These are phyloP conservation scores for Citrullus mucosospermus DNA, from an alignment of 306 rosid genomes.

Conservation along the genomic window DNA sequence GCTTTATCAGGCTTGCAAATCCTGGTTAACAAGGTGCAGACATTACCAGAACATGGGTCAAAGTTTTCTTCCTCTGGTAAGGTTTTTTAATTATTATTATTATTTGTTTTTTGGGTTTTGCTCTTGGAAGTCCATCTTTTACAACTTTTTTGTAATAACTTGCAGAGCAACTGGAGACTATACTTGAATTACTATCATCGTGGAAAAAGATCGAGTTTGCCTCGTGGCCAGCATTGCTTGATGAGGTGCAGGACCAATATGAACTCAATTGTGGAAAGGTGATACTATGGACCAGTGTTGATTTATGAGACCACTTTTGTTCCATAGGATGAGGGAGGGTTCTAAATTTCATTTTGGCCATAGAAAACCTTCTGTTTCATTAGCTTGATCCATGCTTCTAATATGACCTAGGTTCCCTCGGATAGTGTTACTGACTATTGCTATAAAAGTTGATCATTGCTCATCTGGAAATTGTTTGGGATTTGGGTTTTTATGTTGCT, in stretches of 20 bases:
- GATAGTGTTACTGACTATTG: not conserved
- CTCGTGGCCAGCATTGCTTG: conserved; percentile 80
- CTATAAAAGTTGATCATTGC: no score
- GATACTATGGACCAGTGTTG: conserved; percentile 6
- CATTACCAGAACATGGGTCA: conserved; percentile 55
- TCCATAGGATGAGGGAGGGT: not conserved
- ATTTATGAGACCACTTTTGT: conserved; percentile 1
- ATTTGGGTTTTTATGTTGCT: no score
- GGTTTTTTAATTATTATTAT: conserved; percentile 1
- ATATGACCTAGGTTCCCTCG: not conserved
- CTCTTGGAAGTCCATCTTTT: not conserved
- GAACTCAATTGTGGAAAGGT: conserved; percentile 75
- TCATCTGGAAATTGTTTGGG: no score
- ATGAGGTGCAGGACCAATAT: conserved; percentile 58
- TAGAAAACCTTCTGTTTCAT: not conserved
- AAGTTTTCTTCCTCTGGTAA: conserved; percentile 45
- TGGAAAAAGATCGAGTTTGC: conserved; percentile 72
- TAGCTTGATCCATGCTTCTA: not conserved
- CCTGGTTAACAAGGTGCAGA: conserved; percentile 40
- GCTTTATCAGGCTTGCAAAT: conserved; percentile 78
- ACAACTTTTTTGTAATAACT: conserved; percentile 13
- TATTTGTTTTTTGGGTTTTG: not conserved
- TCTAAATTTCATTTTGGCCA: not conserved
- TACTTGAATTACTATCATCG: conserved; percentile 36
- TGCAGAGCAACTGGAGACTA: conserved; percentile 48